phyloP scores from a whole-genome alignment of 495 filamentous ascomycete species.

The Talaromyces nanjingensis region DNA sequence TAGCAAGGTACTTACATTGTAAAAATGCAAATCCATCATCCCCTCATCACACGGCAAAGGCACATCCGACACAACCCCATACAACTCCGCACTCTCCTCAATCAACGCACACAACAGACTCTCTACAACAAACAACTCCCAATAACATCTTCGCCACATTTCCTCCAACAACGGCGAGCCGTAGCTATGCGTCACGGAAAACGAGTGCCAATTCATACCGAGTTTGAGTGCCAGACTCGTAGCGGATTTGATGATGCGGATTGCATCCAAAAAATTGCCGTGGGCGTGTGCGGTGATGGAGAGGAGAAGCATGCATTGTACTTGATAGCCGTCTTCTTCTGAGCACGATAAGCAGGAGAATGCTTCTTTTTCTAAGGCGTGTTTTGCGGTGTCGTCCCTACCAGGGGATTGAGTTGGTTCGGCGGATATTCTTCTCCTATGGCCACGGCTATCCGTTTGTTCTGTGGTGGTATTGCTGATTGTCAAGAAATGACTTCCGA shows the following conservation, averaged over 20 bases:
- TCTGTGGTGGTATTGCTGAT: constrained; percentile 22
- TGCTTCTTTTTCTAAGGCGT: not conserved
- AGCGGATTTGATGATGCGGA: constrained; percentile 53
- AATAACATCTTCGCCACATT: constrained; percentile 76
- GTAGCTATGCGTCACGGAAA: constrained; percentile 25
- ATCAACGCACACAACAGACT: constrained; percentile 30
- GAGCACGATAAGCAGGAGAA: constrained; percentile 21
- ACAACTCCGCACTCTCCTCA: constrained; percentile 23
- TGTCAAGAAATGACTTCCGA: constrained; percentile 45
- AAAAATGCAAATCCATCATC: constrained; percentile 6
- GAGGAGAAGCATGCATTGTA: constrained; percentile 65
- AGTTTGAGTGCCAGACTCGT: constrained; percentile 59
- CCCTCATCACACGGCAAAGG: constrained; percentile 18
- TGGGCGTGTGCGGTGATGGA: constrained; percentile 62
- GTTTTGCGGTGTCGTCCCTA: not conserved
- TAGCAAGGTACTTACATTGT: not conserved
- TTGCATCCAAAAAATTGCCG: constrained; percentile 51
- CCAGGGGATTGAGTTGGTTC: not conserved
- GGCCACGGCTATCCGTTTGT: not conserved
- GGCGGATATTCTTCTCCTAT: not conserved
- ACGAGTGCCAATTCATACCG: constrained; percentile 53
- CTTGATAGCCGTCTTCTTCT: constrained; percentile 54
- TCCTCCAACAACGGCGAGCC: constrained; percentile 53
- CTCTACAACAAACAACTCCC: constrained; percentile 73
- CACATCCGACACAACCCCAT: constrained; percentile 24